Conservation (phyloP, 768 basidiomycete species). For the Mycena indigotica region DNA sequence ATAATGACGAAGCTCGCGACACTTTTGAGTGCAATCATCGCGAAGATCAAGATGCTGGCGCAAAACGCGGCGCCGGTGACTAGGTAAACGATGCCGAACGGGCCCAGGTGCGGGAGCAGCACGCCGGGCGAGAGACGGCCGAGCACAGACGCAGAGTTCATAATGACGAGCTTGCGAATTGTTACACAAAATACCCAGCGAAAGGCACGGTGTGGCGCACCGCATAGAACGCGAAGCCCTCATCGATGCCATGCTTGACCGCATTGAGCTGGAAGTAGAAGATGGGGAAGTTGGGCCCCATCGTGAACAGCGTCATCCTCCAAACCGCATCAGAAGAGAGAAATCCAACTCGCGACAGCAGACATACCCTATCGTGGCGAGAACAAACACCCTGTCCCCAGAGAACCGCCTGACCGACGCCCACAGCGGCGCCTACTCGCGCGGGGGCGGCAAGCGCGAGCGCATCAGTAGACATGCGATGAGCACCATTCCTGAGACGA, state of each 20-base stretch:
- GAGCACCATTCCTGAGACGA: conserved; percentile 41
- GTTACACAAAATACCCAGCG: no score
- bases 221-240: conserved; percentile 43
- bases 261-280: conserved; percentile 47
- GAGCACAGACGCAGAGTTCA: conserved; percentile 40
- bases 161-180: no score
- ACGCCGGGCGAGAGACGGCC: conserved; percentile 41
- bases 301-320: conserved; percentile 27
- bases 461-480: conserved; percentile 40
- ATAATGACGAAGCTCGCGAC: conserved; percentile 28
- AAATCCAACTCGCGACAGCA: no score
- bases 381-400: conserved; percentile 25
- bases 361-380: conserved; percentile 23
- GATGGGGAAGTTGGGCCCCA: conserved; percentile 35
- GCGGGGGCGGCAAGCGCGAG: conserved; percentile 34
- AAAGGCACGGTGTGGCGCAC: no score
- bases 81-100: conserved; percentile 33
- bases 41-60: conserved; percentile 31
- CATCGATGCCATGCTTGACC: conserved; percentile 31
- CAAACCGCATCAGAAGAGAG: neutral
- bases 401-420: conserved; percentile 13
- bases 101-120: conserved; percentile 23
- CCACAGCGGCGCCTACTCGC: neutral
- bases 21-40: conserved; percentile 34
- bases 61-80: no score